Evolutionary conservation across 1,284 basidiomycete species (phyloP).

Genomic region (Psilocybe mexicana): DNA sequence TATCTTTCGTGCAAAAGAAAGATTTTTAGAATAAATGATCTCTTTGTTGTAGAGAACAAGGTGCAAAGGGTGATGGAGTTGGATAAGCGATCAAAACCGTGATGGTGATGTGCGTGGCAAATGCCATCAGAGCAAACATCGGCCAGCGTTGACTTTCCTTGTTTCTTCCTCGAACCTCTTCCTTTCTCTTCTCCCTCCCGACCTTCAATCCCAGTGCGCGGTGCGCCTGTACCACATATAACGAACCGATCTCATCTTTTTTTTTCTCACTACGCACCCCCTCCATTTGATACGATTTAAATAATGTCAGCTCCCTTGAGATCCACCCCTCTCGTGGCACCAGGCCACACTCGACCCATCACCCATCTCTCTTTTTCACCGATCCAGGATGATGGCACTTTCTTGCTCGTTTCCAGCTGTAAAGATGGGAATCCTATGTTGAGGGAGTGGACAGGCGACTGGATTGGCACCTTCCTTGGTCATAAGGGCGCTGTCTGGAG

Average conservation of each 20-base stretch:
- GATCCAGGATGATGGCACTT: slow-evolving; percentile 80
- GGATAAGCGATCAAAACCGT: slow-evolving; percentile 1
- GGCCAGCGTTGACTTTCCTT: slow-evolving; percentile 7
- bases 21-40: too few relatives aligned
- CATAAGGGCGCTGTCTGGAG: slow-evolving; percentile 99
- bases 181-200: slow-evolving; percentile 15
- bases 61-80: neutral
- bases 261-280: slow-evolving; percentile 21
- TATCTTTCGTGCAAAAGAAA: too few relatives aligned
- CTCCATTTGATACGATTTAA: slow-evolving; percentile 36
- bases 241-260: slow-evolving; percentile 32
- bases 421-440: slow-evolving; percentile 98
- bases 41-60: too few relatives aligned
- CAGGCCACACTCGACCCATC: slow-evolving; percentile 84
- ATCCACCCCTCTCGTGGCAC: slow-evolving; percentile 75
- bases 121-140: slow-evolving; percentile 10
- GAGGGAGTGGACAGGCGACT: slow-evolving; percentile 96
- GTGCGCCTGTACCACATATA: slow-evolving; percentile 57
- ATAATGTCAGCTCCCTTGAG: slow-evolving; percentile 58
- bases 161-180: neutral
- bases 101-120: slow-evolving; percentile 18
- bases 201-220: slow-evolving; percentile 48
- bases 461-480: slow-evolving; percentile 97
- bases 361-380: slow-evolving; percentile 93
- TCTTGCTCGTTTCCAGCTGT: slow-evolving; percentile 90